Percentiles rank a stretch among this genome's conserved stretches.
phyloP scores from a whole-genome alignment of 2,329 filamentous ascomycete genomes.

The Ophiostoma sp. region DNA sequence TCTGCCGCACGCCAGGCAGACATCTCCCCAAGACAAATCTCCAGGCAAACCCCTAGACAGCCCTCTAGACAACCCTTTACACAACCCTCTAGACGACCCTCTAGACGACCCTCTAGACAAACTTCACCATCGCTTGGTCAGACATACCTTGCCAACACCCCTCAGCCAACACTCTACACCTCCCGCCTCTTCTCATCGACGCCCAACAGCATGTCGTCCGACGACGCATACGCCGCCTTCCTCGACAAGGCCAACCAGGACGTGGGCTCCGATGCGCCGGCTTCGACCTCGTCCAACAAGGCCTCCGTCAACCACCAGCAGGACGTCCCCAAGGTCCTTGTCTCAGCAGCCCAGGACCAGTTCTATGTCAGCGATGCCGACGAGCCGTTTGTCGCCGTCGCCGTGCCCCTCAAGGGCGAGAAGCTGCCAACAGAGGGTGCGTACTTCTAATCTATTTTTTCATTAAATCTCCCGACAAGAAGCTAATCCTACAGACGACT shows the following conservation, averaged over 20 bases:
- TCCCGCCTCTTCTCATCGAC: not conserved
- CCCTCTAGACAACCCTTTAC: not conserved
- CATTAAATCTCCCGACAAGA: conserved; percentile 2
- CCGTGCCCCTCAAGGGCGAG: conserved; percentile 51
- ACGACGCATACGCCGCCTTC: conserved; percentile 79
- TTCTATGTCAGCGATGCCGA: conserved; percentile 79
- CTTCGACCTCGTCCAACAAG: conserved; percentile 21
- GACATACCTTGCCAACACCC: too few species aligned
- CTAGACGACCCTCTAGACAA: not conserved
- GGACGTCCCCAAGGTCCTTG: conserved; percentile 55
- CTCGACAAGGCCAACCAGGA: conserved; percentile 81
- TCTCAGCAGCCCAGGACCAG: conserved; percentile 45
- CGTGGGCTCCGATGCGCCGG: conserved; percentile 44
- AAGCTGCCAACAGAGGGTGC: conserved; percentile 57
- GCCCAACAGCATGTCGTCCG: conserved; percentile 58
- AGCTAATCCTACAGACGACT: conserved; percentile 49
- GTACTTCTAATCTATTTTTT: conserved; percentile 28
- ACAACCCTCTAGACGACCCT: not conserved
- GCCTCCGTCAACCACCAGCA: conserved; percentile 11
- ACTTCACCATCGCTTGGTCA: not conserved
- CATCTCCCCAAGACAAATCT: not conserved
- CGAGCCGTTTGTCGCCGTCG: conserved; percentile 76
- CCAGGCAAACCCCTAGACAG: not conserved
- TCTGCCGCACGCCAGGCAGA: conserved; percentile 16
- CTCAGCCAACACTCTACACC: not conserved